phyloP scores from a whole-genome alignment of 1,139 yeast species.

The Geotrichum klebahnii region DNA sequence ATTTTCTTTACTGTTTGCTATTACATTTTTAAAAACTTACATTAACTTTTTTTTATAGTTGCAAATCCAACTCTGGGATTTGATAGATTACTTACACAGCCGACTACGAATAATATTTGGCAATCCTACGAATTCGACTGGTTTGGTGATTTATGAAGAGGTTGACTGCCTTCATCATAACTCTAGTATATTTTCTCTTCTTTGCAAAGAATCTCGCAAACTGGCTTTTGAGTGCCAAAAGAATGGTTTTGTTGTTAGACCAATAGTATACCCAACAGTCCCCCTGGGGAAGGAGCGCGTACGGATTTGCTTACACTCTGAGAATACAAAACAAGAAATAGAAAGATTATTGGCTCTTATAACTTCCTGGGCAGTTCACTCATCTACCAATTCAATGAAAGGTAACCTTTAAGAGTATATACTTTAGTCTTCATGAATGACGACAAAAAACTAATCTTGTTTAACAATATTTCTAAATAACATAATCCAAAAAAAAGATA shows the following conservation, averaged over 20 bases:
- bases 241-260: constrained; percentile 29
- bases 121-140: background rate
- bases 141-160: constrained; percentile 13
- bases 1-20: no score
- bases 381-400: background rate
- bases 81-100: constrained; percentile 10
- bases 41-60: constrained; percentile 6
- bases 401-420: background rate
- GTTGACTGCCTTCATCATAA: constrained; percentile 4
- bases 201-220: constrained; percentile 26
- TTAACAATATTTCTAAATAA: no score
- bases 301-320: constrained; percentile 31
- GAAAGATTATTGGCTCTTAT: constrained; percentile 22
- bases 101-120: no score
- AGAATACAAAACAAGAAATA: constrained; percentile 25
- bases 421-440: background rate
- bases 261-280: constrained; percentile 34
- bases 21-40: background rate
- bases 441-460: background rate
- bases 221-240: constrained; percentile 27
- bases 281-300: constrained; percentile 32
- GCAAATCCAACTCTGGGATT: constrained; percentile 18
- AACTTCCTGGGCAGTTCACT: background rate
- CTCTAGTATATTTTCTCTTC: constrained; percentile 28
- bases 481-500: no score